phyloP scores from a whole-genome alignment of 768 basidiomycete species.

The Trametes punicea region DNA sequence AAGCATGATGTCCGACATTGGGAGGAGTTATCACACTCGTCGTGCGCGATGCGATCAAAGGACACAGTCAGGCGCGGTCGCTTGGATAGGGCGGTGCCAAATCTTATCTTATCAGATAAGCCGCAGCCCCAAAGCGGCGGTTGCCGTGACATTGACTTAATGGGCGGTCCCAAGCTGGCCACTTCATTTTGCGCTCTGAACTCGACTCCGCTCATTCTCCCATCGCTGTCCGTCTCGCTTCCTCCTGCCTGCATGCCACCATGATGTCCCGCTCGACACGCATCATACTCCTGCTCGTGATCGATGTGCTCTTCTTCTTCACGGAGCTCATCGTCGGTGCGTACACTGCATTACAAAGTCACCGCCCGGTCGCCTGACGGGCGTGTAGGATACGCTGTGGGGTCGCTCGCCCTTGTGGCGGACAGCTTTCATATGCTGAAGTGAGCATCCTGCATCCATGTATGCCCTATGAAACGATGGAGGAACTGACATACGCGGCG shows the following conservation, averaged over 20 bases:
- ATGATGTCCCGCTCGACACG: constrained; percentile 62
- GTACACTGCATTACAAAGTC: constrained; percentile 26
- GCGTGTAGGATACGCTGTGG: constrained; percentile 88
- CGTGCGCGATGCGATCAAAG: background rate
- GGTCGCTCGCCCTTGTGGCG: constrained; percentile 91
- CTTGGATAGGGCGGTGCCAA: background rate
- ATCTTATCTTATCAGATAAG: constrained; percentile 19
- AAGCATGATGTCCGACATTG: no score
- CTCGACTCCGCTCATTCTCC: constrained; percentile 8
- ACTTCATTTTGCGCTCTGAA: background rate
- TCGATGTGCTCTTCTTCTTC: constrained; percentile 86
- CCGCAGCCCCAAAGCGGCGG: background rate
- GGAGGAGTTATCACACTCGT: background rate
- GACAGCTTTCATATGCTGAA: constrained; percentile 99
- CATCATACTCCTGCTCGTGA: constrained; percentile 73
- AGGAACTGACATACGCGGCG: constrained; percentile 16
- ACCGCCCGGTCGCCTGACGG: no score
- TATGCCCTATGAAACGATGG: background rate
- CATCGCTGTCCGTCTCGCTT: constrained; percentile 4
- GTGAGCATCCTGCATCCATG: constrained; percentile 41
- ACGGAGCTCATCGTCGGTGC: constrained; percentile 79
- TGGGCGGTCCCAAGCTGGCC: background rate
- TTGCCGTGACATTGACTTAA: constrained; percentile 12
- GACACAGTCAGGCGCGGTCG: background rate
- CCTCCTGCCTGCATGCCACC: constrained; percentile 25